Base-by-base conservation (phyloP, 108 stramenopile species). In the Discostella stelligeroides region DNA sequence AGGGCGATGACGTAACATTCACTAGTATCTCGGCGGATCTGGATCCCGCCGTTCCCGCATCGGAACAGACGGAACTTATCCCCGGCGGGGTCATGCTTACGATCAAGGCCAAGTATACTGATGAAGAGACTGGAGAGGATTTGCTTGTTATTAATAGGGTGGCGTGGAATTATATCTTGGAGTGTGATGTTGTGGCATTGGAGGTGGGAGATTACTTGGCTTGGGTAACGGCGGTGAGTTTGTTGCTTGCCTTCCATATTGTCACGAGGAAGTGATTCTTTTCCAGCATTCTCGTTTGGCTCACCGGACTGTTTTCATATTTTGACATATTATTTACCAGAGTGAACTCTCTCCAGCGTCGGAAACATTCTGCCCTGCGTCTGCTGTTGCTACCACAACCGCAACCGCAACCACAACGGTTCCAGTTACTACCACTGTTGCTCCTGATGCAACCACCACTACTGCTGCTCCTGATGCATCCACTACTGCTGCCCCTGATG, bases 81-180 rank as follows among this genome's bases (percentile, higher is more conserved):
- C 70, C 77, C 11, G 77, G 77, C 0, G 77, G 77, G 15, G 50
- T 71, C 0, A 63, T 63, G 28, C 28, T 79, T n/a, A 17, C 30
- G 14, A 37, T 79, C 10, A 40, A 57, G 25, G 69, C 49, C 7
- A 49, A 34, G 34, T 20, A 37, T 14, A 51, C 45, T 2, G 50
- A 51, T 2, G 60, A 38, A 18, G 50, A 13, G 24, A 57, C 39
- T 1, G 64, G 65, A 34, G 65, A 42, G 25, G 56, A 57, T 13
- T 24, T 18, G 13, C 59, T 79, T 29, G 21, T 42, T 9, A 37
- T 17, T 27, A 71, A 70, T 61, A 24, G 65, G n/a, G 25, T 64
- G 4, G 51, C 64, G 21, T 79, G 77, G 77, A 43, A 17, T n/a
- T 79, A 66, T 43, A 71, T 69, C 23, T 66, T 55, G 23, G 57